Conservation (phyloP, 371 early-diverging fungal genomes). For the Apophysomyces ossiformis region DNA sequence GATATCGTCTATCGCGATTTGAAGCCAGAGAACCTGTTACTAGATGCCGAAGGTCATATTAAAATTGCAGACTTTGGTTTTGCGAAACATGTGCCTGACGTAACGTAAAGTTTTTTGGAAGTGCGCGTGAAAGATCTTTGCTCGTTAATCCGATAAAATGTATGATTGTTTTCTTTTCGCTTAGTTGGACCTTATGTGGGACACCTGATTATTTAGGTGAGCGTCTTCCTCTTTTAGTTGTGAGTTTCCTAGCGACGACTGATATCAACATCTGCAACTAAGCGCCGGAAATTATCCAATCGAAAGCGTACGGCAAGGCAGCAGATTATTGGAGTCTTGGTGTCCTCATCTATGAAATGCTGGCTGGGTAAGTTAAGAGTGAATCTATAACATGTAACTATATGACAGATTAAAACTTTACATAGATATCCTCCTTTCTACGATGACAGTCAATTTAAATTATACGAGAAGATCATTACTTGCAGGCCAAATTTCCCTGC, state of each 20-base stretch:
- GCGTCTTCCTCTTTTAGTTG: conserved; percentile 60
- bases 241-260: conserved; percentile 57
- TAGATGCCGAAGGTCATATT: conserved; percentile 91
- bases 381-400: background rate
- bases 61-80: conserved; percentile 99
- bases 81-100: conserved; percentile 80
- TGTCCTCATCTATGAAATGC: conserved; percentile 94
- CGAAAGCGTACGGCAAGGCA: conserved; percentile 93
- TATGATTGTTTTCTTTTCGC: conserved; percentile 38
- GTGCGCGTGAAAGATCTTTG: too few relatives aligned
- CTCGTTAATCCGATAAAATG: too few relatives aligned
- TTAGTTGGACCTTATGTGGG: conserved; percentile 88
- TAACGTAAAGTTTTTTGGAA: conserved; percentile 15
- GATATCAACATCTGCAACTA: conserved; percentile 58
- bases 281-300: conserved; percentile 97
- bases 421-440: conserved; percentile 81
- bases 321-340: conserved; percentile 99
- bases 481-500: conserved; percentile 62
- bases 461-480: conserved; percentile 89
- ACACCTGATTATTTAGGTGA: conserved; percentile 92
- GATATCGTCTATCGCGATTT: conserved; percentile 94
- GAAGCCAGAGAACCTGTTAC: conserved; percentile 92
- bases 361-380: conserved; percentile 65
- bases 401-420: background rate
- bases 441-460: conserved; percentile 87